phyloP scores from a whole-genome alignment of 441 rosid species.

The Macaranga tanarius region DNA sequence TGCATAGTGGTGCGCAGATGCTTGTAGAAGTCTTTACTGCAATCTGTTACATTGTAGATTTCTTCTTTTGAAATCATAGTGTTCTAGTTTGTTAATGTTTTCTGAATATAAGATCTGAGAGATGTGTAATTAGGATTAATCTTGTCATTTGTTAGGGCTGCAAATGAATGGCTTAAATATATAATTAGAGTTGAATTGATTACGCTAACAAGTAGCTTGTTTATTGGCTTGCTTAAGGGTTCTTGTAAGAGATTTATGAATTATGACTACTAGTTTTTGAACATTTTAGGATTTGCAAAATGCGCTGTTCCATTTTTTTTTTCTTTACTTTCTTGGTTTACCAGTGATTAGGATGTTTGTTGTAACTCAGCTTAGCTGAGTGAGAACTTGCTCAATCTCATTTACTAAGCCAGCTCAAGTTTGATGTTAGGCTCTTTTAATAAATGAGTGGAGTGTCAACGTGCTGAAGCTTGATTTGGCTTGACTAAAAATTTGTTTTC shows the following conservation, averaged over 20 bases:
- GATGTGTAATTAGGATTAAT: slow-evolving; percentile 6
- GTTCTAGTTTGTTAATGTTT: not conserved
- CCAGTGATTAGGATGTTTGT: no score
- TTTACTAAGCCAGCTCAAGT: no score
- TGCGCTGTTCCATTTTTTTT: no score
- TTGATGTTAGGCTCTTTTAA: no score
- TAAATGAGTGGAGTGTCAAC: no score
- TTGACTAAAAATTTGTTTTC: no score
- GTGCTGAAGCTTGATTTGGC: no score
- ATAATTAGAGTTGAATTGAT: not conserved
- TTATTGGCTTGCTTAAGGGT: not conserved
- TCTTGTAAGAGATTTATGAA: not conserved
- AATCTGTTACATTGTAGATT: slow-evolving; percentile 18
- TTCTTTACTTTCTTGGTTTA: no score
- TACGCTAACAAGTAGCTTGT: not conserved
- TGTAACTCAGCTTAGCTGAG: no score
- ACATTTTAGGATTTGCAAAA: not conserved
- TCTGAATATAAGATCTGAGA: not conserved
- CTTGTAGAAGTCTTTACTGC: slow-evolving; percentile 18
- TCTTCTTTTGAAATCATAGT: not conserved
- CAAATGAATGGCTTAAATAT: not conserved
- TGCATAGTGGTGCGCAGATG: not conserved
- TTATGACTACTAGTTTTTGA: not conserved
- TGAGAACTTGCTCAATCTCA: no score
- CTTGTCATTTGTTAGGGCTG: slow-evolving; percentile 12